Conservation (phyloP, 1,284 basidiomycete species). For the Moniliophthora roreri region DNA sequence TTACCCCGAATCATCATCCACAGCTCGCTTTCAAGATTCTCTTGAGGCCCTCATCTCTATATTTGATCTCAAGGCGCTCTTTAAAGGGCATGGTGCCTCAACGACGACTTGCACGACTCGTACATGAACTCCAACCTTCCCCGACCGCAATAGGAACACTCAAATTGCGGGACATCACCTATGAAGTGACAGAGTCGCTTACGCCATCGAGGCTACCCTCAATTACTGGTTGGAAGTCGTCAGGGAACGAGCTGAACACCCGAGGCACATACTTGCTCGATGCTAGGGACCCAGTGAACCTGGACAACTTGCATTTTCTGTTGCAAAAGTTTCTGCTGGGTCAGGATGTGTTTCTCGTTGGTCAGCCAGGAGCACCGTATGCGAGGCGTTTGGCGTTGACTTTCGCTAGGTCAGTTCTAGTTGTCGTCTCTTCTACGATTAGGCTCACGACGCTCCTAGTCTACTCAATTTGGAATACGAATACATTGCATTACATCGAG, state of each 20-base stretch:
- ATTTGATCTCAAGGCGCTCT: too few relatives aligned
- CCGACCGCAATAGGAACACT: conserved; percentile 49
- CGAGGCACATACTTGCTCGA: conserved; percentile 46
- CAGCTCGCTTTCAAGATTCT: too few relatives aligned
- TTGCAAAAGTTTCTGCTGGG: conserved; percentile 68
- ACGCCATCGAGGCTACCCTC: conserved; percentile 46
- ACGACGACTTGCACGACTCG: conserved; percentile 25
- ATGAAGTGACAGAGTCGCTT: conserved; percentile 47
- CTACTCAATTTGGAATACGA: conserved; percentile 67
- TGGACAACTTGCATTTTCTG: conserved; percentile 62
- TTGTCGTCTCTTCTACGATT: neutral
- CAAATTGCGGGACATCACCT: conserved; percentile 56
- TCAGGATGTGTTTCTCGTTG: conserved; percentile 64
- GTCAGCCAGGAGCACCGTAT: conserved; percentile 60
- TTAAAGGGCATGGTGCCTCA: conserved; percentile 1
- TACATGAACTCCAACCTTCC: conserved; percentile 40
- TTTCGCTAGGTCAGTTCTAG: conserved; percentile 53
- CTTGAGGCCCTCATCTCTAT: too few relatives aligned
- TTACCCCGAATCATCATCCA: too few relatives aligned
- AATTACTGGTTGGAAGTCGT: conserved; percentile 11
- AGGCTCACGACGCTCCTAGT: conserved; percentile 29
- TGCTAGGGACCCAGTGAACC: conserved; percentile 46
- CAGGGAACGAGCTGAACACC: neutral
- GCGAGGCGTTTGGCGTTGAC: conserved; percentile 59
- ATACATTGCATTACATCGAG: conserved; percentile 61